Percentiles rank a stretch among this genome's conserved stretches.
Conservation (phyloP, 768 basidiomycete species). For the Boletellus ananas region DNA sequence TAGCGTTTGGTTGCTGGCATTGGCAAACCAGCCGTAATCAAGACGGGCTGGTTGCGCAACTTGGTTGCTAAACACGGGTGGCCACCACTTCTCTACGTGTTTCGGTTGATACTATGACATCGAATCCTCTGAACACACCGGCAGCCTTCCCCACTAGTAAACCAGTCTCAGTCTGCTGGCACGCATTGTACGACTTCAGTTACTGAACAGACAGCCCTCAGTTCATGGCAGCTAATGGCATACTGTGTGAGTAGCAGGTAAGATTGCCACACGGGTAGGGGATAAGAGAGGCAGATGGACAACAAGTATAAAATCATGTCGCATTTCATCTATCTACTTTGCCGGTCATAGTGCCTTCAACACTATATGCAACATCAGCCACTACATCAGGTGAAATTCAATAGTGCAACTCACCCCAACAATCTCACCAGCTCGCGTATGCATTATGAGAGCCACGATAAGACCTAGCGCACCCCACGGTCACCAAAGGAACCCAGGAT, state of each 20-base stretch:
- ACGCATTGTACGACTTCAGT: too few relatives aligned
- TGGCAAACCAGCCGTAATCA: not conserved
- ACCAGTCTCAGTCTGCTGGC: too few relatives aligned
- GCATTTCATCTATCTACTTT: conserved; percentile 9
- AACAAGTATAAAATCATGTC: conserved; percentile 8
- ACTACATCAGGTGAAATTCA: too few relatives aligned
- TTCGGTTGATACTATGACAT: too few relatives aligned
- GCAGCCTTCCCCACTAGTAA: too few relatives aligned
- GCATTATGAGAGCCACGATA: conserved; percentile 95
- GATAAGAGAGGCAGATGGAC: not conserved
- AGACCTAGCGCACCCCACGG: conserved; percentile 44
- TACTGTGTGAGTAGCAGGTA: conserved; percentile 1
- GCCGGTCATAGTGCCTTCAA: conserved; percentile 9
- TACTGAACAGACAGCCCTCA: too few relatives aligned
- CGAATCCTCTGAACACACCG: too few relatives aligned
- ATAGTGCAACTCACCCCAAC: conserved; percentile 10
- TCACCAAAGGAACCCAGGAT: not conserved
- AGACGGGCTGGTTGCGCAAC: too few relatives aligned
- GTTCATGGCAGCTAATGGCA: not conserved
- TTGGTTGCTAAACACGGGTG: too few relatives aligned
- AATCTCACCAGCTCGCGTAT: conserved; percentile 54
- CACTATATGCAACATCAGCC: conserved; percentile 18
- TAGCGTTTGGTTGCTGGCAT: conserved; percentile 5
- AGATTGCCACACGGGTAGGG: conserved; percentile 6
- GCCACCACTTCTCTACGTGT: too few relatives aligned